phyloP scores from a whole-genome alignment of 2,329 filamentous ascomycete species.

The Fusarium sp. region DNA sequence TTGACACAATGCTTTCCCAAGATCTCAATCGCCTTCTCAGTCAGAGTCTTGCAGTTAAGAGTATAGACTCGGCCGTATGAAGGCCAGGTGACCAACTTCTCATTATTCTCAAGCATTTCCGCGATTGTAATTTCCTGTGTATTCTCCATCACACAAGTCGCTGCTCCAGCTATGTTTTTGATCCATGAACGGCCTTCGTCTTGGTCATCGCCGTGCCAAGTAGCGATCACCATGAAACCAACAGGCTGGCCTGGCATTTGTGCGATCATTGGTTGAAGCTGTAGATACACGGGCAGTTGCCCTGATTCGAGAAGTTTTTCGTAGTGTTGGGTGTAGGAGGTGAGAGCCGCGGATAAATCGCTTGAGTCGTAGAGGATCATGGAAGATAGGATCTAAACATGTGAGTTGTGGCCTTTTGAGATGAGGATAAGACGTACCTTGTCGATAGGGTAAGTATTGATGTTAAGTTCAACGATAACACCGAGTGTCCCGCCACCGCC shows the following conservation, averaged over 20 bases:
- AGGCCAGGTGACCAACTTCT: neutral
- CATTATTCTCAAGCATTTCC: neutral
- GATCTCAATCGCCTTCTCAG: fast-evolving
- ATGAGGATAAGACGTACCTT: neutral
- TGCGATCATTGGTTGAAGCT: neutral
- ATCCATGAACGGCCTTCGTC: neutral
- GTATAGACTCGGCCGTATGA: neutral
- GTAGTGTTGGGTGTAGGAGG: neutral
- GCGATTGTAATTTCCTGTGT: neutral
- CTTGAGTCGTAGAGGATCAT: slow-evolving; percentile 3
- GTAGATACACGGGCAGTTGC: fast-evolving
- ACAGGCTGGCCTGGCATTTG: neutral
- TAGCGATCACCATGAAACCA: neutral
- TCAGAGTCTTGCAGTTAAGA: neutral
- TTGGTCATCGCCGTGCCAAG: neutral
- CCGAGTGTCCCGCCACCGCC: slow-evolving; percentile 13
- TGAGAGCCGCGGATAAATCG: neutral
- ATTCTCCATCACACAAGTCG: neutral
- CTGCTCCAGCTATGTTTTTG: neutral
- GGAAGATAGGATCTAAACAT: fast-evolving
- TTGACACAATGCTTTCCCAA: neutral
- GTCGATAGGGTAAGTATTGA: neutral
- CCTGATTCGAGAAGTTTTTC: neutral
- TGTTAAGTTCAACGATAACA: neutral
- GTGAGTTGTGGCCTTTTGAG: fast-evolving